These are phyloP conservation scores for Przewalskia tangutica DNA, from an alignment of 257 asterid species.

Conservation along the genomic window DNA sequence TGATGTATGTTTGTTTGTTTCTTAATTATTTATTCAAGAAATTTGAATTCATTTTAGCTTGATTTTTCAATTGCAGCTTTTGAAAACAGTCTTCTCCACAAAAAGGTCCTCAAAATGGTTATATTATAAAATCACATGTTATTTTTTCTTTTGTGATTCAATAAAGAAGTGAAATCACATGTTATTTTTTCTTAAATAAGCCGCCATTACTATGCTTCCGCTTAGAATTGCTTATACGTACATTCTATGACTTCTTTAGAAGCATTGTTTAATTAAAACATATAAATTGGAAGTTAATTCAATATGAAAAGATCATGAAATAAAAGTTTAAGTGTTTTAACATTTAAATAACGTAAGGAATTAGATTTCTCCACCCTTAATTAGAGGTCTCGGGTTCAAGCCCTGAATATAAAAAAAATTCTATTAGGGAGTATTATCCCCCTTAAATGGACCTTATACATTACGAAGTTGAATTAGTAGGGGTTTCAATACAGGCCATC, in stretches of 20 bases:
- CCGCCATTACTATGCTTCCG: background rate
- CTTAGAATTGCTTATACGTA: background rate
- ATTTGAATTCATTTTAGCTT: background rate
- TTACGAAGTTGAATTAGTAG: no score
- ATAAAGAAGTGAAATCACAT: background rate
- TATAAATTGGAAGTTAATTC: no score
- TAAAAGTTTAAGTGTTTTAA: no score
- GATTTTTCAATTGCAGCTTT: background rate
- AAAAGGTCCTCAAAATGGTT: background rate
- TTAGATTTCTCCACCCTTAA: background rate
- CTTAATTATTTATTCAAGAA: background rate
- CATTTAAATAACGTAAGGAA: background rate
- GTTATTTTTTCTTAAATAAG: background rate
- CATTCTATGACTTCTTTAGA: no score
- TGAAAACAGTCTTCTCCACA: background rate
- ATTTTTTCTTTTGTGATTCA: background rate
- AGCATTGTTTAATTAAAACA: no score
- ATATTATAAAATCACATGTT: background rate
- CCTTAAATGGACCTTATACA: no score
- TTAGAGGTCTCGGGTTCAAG: no score
- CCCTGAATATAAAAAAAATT: no score
- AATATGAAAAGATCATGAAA: no score
- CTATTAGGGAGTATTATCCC: no score
- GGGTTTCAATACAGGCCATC: no score
- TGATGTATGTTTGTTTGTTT: background rate